These are phyloP conservation scores for Coemansia sp. DNA, from an alignment of 192 early-diverging fungal genomes.

Conservation along the genomic window DNA sequence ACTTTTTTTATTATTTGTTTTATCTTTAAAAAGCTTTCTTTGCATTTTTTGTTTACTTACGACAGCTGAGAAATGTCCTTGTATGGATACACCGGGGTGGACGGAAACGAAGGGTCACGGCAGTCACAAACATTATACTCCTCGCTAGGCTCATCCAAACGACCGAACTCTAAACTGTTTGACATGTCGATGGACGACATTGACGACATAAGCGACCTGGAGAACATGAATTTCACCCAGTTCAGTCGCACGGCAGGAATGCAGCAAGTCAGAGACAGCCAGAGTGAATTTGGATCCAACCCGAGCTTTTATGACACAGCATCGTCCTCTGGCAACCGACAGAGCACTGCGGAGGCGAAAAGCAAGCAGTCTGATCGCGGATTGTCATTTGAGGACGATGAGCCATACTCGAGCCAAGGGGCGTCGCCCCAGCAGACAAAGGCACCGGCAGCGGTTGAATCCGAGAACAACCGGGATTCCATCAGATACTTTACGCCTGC, in stretches of 20 bases:
- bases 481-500: constrained; percentile 17
- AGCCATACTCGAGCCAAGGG: background rate
- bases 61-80: constrained; percentile 25
- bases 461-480: constrained; percentile 6
- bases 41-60: constrained; percentile 5
- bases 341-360: background rate
- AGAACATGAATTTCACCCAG: constrained; percentile 35
- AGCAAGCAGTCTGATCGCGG: constrained; percentile 4
- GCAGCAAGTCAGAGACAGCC: background rate
- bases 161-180: constrained; percentile 15
- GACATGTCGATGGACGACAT: constrained; percentile 34
- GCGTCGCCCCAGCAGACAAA: background rate
- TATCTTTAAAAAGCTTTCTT: background rate
- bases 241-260: constrained; percentile 3
- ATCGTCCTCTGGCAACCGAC: background rate
- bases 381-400: constrained; percentile 19
- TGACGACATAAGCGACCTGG: constrained; percentile 46
- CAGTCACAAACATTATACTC: constrained; percentile 25
- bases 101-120: constrained; percentile 6
- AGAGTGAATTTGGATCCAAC: constrained; percentile 1
- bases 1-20: background rate
- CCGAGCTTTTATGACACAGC: background rate
- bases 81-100: constrained; percentile 16
- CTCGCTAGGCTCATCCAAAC: constrained; percentile 6
- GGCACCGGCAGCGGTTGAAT: background rate